These are phyloP conservation scores for Mortierella sp. DNA, from an alignment of 371 early-diverging fungal species.

Conservation along the genomic window DNA sequence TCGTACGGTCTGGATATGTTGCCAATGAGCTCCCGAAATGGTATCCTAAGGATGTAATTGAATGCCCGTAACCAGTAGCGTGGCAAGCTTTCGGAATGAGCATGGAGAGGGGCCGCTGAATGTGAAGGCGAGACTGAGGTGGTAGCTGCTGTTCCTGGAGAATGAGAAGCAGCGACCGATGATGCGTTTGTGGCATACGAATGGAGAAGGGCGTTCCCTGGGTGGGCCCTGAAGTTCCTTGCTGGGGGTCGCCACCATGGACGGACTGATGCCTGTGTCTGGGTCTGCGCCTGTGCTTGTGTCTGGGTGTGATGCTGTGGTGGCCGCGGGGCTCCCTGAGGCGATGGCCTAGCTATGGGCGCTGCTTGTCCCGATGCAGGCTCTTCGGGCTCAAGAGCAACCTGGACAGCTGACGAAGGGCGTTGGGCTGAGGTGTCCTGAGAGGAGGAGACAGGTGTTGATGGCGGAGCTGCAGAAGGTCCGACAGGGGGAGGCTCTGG, in stretches of 20 bases:
- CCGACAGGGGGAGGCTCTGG: background rate
- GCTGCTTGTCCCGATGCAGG: background rate
- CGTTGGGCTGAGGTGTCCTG: background rate
- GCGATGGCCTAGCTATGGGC: background rate
- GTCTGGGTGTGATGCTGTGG: conserved; percentile 1
- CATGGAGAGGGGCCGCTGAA: background rate
- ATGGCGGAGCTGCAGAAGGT: background rate
- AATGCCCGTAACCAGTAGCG: conserved; percentile 32
- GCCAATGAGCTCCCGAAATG: conserved; percentile 43
- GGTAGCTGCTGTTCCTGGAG: too few species aligned
- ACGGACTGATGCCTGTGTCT: background rate
- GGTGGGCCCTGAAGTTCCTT: conserved; percentile 40
- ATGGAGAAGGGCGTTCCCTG: conserved; percentile 19
- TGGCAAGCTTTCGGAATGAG: conserved; percentile 13
- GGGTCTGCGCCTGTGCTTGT: background rate
- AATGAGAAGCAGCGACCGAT: background rate
- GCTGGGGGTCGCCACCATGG: conserved; percentile 51
- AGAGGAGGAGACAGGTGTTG: background rate
- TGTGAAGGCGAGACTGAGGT: background rate
- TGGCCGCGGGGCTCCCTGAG: background rate
- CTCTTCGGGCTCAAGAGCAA: too few species aligned
- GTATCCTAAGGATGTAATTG: conserved; percentile 39
- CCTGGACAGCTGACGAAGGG: background rate
- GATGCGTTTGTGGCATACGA: conserved; percentile 3
- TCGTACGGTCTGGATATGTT: conserved; percentile 30